Base-by-base conservation (phyloP, 352 stramenopile species). In the Peronospora tabacina region DNA sequence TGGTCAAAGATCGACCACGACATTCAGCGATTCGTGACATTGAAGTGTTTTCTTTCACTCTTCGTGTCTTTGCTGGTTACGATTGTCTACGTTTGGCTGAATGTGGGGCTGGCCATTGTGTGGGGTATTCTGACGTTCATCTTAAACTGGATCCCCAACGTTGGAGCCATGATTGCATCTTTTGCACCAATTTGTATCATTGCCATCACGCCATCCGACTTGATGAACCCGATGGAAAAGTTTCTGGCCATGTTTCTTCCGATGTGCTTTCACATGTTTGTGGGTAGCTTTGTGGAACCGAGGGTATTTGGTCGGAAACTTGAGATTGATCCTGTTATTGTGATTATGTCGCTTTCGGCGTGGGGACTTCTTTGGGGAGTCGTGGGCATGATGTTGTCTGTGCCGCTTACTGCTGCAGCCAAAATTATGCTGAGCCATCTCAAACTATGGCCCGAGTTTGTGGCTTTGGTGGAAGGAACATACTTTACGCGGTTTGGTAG, bases 141-240 rank as follows among this genome's bases (percentile, higher is more conserved):
- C 15, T 55, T 94, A 26, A 94, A 94, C 42, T 94, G 82, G 82
- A 94, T 94, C 49, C 82, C 82, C 20, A 94, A 94, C 55, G 82
- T 94, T 8, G 82, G 82, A 47, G 82, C 82, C 7, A 91, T 94
- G 78, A 94, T 94, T 50, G 82, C 82, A 29, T 94, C 82, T 10
- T 61, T 91, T 42, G 58, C 66, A 16, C 82, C 82, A 10, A 85
- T 94, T 36, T 82, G 72, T 52, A 94, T 94, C 63, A 94, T 94
- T 44, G 75, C 77, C 5, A 94, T 94, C 61, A 91, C 82, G 17
- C 82, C 82, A 11, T 68, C 66, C 16, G 64, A 87, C 24, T 40
- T 94, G 19, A 94, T 94, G 82, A 91, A 86, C 55, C 77, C 80
- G 13, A 91, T 94, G 80, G 80, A 94, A 50, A 94, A 94, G 62